Conservation (phyloP, 2,329 filamentous ascomycete species). For the Beauveria medogensis region DNA sequence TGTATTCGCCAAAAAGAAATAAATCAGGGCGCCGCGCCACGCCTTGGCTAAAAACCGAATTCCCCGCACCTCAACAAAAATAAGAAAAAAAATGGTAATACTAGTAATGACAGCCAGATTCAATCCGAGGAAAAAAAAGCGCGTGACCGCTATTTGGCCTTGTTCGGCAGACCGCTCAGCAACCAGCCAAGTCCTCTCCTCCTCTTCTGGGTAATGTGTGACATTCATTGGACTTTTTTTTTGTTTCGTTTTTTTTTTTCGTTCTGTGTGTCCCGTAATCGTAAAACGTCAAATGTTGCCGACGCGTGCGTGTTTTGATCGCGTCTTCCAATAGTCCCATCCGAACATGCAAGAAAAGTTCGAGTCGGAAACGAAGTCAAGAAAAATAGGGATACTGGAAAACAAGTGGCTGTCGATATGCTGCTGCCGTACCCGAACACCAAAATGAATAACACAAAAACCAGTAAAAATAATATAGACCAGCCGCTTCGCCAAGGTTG, state of each 20-base stretch:
- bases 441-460: neutral
- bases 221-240: neutral
- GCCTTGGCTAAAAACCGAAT: neutral
- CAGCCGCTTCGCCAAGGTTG: constrained; percentile 2
- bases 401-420: constrained; percentile 3
- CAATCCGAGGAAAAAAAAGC: neutral
- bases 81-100: neutral
- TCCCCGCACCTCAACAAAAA: constrained; percentile 7
- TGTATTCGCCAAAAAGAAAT: neutral
- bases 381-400: neutral
- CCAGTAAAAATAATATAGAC: neutral
- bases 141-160: constrained; percentile 1
- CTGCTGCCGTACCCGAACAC: neutral
- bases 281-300: neutral
- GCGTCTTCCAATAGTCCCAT: neutral
- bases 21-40: neutral
- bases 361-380: neutral
- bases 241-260: neutral
- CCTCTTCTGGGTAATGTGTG: neutral
- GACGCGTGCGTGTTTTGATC: neutral
- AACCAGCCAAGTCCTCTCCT: neutral
- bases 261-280: constrained; percentile 4
- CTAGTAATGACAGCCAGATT: neutral
- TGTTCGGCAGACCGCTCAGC: neutral
- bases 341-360: neutral